Base-by-base conservation (phyloP, 495 filamentous ascomycete species). In the Glonium stellatum region DNA sequence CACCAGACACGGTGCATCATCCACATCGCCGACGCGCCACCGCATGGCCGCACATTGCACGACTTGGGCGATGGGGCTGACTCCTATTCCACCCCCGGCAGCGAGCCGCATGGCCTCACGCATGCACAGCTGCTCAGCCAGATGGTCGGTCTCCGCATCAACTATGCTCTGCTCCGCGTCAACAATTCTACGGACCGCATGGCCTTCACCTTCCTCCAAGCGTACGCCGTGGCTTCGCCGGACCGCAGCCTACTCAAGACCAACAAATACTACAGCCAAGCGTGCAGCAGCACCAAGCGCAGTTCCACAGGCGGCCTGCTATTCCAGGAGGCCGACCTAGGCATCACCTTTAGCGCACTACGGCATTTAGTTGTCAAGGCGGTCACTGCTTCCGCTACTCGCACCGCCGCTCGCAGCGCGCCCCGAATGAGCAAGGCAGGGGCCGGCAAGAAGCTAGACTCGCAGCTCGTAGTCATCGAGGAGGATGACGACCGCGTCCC, bases 141-240 rank as follows among this genome's bases (percentile, higher is more conserved):
- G 35, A 61, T 76, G 69, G 27, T 74, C 13, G 47, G 19, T 8
- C 53, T 71, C 47, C 66, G 60, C 25, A 67, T 76, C 64, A 73
- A 76, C 68, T 76, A 75, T 44, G 61, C 68, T 18, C 60, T 76
- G 0, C 67, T 76, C 9, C 66, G 69, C 3, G 72, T 76, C 63
- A 71, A 60, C 51, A 0, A 10, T 12, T 12, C 0, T 3, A 76
- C 73, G n/a, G 67, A 66, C 42, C 50, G 54, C 22, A 76, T 76
- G 73, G 68, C 65, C 15, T 62, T 51, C 15, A 11, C 11, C 9
- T 74, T 75, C 62, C 46, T 61, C 22, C 0, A 72, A 47, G 57
- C 51, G 12, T 75, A 74, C 59, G 58, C 60, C 22, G 54, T 42
- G 5, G 49, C 54, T 34, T 13, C 42, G 22, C 64, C 65, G 10